These are phyloP conservation scores for Aureobasidium sp. DNA, from an alignment of 2,329 filamentous ascomycete species.

Conservation along the genomic window DNA sequence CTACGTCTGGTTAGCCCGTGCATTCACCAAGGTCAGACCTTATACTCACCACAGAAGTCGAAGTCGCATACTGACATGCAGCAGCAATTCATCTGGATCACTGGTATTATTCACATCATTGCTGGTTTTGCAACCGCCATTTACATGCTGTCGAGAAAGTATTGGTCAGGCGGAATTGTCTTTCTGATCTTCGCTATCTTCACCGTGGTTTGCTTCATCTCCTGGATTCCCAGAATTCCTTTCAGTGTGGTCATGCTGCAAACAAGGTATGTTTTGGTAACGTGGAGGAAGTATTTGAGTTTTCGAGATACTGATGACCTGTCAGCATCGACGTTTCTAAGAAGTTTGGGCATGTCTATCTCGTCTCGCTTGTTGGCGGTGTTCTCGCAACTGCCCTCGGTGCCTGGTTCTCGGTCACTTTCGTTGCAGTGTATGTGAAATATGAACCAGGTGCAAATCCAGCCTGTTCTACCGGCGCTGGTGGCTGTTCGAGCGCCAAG, in stretches of 20 bases:
- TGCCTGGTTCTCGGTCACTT: constrained; percentile 78
- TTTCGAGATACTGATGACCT: background rate
- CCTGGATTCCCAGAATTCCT: constrained; percentile 83
- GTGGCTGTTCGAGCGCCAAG: constrained; percentile 62
- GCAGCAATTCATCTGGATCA: constrained; percentile 83
- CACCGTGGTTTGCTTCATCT: constrained; percentile 72
- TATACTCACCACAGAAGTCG: background rate
- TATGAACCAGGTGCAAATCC: constrained; percentile 62
- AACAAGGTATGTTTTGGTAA: constrained; percentile 37
- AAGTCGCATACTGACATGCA: constrained; percentile 29
- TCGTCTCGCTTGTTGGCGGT: constrained; percentile 78
- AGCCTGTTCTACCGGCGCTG: constrained; percentile 44
- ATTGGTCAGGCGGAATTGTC: constrained; percentile 79
- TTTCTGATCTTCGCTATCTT: constrained; percentile 76
- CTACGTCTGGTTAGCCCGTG: constrained; percentile 68
- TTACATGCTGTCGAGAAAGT: constrained; percentile 69
- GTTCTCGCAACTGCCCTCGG: constrained; percentile 65
- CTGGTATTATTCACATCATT: constrained; percentile 78
- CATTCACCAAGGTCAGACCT: constrained; percentile 39
- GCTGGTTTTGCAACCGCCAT: constrained; percentile 76
- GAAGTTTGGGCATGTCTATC: constrained; percentile 74
- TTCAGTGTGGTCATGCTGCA: constrained; percentile 87
- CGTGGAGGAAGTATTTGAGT: background rate
- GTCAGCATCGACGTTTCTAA: constrained; percentile 70
- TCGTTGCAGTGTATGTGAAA: constrained; percentile 78